phyloP scores from a whole-genome alignment of 1,284 basidiomycete genomes.

The Cutaneotrichosporon cavernicola region DNA sequence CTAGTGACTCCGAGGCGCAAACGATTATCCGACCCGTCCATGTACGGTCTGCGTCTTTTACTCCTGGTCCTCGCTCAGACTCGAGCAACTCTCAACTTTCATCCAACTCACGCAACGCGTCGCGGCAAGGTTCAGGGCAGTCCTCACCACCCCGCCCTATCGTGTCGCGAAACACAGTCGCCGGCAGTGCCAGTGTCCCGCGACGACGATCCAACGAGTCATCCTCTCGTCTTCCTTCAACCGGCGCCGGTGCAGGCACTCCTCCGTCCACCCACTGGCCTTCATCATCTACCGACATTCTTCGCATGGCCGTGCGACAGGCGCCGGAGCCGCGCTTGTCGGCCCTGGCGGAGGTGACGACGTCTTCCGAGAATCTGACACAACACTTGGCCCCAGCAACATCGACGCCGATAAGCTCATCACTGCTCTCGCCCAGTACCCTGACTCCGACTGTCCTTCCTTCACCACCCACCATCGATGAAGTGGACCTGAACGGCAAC shows the following conservation, averaged over 20 bases:
- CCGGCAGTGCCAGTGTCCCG: background rate
- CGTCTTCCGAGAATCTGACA: slow-evolving; percentile 22
- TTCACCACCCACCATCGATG: background rate
- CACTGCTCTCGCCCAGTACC: slow-evolving; percentile 17
- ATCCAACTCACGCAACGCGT: background rate
- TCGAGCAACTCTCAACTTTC: slow-evolving; percentile 10
- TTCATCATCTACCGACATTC: slow-evolving; percentile 7
- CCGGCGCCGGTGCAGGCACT: background rate
- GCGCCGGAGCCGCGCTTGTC: slow-evolving; percentile 2
- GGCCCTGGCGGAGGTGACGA: slow-evolving; percentile 18
- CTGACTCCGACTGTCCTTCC: slow-evolving; percentile 1
- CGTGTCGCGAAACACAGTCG: background rate
- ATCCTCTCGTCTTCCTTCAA: background rate
- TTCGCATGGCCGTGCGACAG: background rate
- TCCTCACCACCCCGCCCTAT: background rate
- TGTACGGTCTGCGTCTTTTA: background rate
- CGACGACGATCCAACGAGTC: slow-evolving; percentile 7
- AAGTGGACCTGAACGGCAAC: background rate
- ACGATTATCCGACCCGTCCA: background rate
- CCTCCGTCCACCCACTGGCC: slow-evolving; percentile 5
- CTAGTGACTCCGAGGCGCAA: background rate
- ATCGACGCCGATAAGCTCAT: slow-evolving; percentile 6
- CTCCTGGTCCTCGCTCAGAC: slow-evolving; percentile 8
- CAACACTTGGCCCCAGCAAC: background rate
- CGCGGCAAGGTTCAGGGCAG: slow-evolving; percentile 3